Percentiles rank a stretch among this genome's conserved stretches.
Evolutionary conservation across 169 alveolate species (phyloP).

Genomic region (Eimeria sp.): DNA sequence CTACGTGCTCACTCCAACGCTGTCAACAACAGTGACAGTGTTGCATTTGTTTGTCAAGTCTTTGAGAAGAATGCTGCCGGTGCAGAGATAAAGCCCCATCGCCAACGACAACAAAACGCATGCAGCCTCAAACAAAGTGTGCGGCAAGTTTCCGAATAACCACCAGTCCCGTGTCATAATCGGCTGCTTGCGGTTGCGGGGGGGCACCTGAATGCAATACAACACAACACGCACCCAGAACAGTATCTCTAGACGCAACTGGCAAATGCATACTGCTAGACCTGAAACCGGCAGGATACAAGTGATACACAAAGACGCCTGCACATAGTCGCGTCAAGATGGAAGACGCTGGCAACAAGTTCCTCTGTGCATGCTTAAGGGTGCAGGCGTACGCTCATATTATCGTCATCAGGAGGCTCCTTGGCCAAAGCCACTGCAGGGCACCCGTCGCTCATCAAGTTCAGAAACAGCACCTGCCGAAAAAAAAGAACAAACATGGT

Average conservation of each 20-base stretch:
- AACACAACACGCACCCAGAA: background rate
- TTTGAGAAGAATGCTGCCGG: conserved; percentile 90
- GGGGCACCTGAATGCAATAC: conserved; percentile 86
- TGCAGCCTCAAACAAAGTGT: conserved; percentile 94
- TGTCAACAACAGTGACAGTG: conserved; percentile 84
- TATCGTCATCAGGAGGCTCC: conserved; percentile 95
- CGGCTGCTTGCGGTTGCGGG: conserved; percentile 93
- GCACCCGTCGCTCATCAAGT: conserved; percentile 95
- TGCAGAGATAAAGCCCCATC: conserved; percentile 92
- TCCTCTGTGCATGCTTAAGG: background rate
- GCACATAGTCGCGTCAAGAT: background rate
- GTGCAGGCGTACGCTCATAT: conserved; percentile 88
- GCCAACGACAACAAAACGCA: conserved; percentile 91
- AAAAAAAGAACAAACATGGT: conserved; percentile 78
- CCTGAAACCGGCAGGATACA: background rate
- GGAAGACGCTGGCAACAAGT: background rate
- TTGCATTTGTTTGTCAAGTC: conserved; percentile 89
- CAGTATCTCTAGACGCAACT: too few relatives aligned
- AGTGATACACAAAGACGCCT: too few relatives aligned
- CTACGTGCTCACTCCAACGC: background rate
- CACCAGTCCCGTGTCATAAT: conserved; percentile 96
- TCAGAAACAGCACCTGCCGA: conserved; percentile 91
- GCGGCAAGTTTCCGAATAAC: conserved; percentile 95
- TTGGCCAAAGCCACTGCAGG: conserved; percentile 97
- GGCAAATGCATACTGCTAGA: background rate